Conservation (phyloP, 306 rosid genomes). For the Citrullus colocynthis region DNA sequence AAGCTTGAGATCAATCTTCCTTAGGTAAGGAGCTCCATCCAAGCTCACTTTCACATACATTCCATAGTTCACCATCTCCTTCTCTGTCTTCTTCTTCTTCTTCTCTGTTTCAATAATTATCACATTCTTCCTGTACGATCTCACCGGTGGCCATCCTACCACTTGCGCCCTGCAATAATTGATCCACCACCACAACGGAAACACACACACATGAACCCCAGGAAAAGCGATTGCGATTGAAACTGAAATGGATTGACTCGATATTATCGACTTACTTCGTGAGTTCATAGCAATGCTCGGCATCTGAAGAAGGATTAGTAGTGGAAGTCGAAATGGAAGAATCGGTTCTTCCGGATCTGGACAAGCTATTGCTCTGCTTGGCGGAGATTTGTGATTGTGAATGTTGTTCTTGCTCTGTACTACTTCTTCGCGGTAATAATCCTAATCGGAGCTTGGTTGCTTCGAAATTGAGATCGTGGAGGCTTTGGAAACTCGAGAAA, state of each 20-base stretch:
- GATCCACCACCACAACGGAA: background rate
- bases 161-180: background rate
- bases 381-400: background rate
- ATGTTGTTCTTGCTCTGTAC: background rate
- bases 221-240: background rate
- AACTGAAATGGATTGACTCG: background rate
- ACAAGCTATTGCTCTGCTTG: background rate
- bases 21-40: slow-evolving; percentile 6
- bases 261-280: background rate
- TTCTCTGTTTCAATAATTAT: background rate
- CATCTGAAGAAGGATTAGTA: background rate
- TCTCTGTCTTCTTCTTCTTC: background rate
- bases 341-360: background rate
- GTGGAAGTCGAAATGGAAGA: background rate
- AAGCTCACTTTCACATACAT: slow-evolving; percentile 7
- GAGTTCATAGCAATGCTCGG: background rate
- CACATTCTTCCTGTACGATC: background rate
- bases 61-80: background rate
- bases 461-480: background rate
- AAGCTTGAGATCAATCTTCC: slow-evolving; percentile 6
- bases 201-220: background rate
- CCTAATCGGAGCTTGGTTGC: background rate
- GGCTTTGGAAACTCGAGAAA: background rate
- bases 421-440: background rate
- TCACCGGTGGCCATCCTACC: slow-evolving; percentile 7